phyloP scores from a whole-genome alignment of 139 green algal species.

The Protoeuglena noctilucae region DNA sequence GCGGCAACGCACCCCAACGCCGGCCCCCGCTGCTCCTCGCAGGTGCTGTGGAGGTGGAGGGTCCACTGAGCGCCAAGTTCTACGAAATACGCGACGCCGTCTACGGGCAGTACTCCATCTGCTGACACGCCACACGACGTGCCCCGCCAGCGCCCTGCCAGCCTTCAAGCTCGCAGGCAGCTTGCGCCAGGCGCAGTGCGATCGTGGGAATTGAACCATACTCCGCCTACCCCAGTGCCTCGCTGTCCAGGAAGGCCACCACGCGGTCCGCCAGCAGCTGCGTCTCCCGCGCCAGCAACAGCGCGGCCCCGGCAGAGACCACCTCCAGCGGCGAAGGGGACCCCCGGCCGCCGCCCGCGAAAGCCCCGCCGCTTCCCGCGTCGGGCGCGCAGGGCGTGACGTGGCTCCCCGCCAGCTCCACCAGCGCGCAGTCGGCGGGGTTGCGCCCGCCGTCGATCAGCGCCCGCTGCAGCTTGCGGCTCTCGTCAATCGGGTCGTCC shows the following conservation, averaged over 20 bases:
- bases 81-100: too few relatives aligned
- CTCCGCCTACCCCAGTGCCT: too few relatives aligned
- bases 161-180: too few relatives aligned
- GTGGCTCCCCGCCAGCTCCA: slow-evolving; percentile 27
- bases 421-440: not conserved
- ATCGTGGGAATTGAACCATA: too few relatives aligned
- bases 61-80: too few relatives aligned
- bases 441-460: not conserved
- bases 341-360: slow-evolving; percentile 3
- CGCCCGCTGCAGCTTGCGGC: slow-evolving; percentile 14
- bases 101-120: too few relatives aligned
- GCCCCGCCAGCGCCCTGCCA: too few relatives aligned
- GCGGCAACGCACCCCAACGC: too few relatives aligned
- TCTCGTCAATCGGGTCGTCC: slow-evolving; percentile 41
- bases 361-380: slow-evolving; percentile 11
- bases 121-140: too few relatives aligned
- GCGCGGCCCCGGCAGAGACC: slow-evolving; percentile 6
- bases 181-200: too few relatives aligned
- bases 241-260: slow-evolving; percentile 15
- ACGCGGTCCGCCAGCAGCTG: slow-evolving; percentile 9
- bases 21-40: too few relatives aligned
- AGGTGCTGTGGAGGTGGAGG: too few relatives aligned
- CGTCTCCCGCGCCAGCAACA: slow-evolving; percentile 9
- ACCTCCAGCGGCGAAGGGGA: slow-evolving; percentile 14
- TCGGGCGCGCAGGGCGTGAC: slow-evolving; percentile 36